These are phyloP conservation scores for Lyophyllum atratum DNA, from an alignment of 768 basidiomycete species.

Conservation along the genomic window DNA sequence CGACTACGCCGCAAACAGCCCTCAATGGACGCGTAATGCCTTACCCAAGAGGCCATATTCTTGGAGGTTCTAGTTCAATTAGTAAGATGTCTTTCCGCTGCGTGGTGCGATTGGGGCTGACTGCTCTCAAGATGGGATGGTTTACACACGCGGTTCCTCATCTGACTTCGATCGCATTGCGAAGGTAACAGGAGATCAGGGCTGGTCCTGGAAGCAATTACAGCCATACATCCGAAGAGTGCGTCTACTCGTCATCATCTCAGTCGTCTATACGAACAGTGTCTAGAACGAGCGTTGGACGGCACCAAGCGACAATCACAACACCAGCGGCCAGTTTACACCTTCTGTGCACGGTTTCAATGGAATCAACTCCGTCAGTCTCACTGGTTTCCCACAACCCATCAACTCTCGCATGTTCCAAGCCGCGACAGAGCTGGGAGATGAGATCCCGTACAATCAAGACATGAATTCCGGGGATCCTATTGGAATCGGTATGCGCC, in stretches of 20 bases:
- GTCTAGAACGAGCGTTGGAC: constrained; percentile 13
- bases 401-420: constrained; percentile 34
- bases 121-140: constrained; percentile 17
- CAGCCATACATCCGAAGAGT: constrained; percentile 22
- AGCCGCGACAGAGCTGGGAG: constrained; percentile 33
- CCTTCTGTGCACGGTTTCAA: constrained; percentile 17
- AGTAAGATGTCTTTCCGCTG: constrained; percentile 11
- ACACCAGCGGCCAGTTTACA: constrained; percentile 31
- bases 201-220: constrained; percentile 30
- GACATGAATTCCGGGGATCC: constrained; percentile 45
- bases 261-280: no score
- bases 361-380: constrained; percentile 25
- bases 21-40: constrained; percentile 18
- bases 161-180: constrained; percentile 30
- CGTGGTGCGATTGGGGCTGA: no score
- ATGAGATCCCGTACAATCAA: constrained; percentile 39
- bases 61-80: constrained; percentile 33
- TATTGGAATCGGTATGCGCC: constrained; percentile 39
- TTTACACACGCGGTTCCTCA: constrained; percentile 24
- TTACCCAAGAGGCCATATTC: constrained; percentile 25
- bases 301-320: constrained; percentile 28
- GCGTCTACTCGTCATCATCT: background rate
- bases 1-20: constrained; percentile 23
- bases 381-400: constrained; percentile 22
- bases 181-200: constrained; percentile 22